Base-by-base conservation (phyloP, 2,329 filamentous ascomycete genomes). In the Ascosphaera acerosa region DNA sequence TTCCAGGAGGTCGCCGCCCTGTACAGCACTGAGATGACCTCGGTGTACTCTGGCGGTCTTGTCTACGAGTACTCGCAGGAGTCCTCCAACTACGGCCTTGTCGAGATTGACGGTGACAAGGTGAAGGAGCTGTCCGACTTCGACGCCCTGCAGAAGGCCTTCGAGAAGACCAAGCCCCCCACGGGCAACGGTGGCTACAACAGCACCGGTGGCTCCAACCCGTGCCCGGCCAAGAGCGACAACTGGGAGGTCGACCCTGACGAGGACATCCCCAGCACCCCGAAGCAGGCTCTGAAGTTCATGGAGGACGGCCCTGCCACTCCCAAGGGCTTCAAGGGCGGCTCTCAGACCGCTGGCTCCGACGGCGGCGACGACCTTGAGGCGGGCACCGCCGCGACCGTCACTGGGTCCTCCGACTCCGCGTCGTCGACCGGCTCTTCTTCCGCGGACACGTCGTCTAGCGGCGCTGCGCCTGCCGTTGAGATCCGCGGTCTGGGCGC, bases 1-100 rank as follows among this genome's bases (percentile, higher is more conserved):
- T 97, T 90, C 58, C 67, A 76, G 36, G 89, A 97, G 52, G 82
- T 90, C 27, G 61, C 57, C 28, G 73, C 76, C 33, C 68, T 97
- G 6, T 97, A 76, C 56, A 70, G 72, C 32, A 49, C 61, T 36
- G 49, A 81, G 36, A 97, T 97, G 87, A 76, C 70, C 17, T 53
- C 55, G 6, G 78, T 91, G 46, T 87, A 87, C 69, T 89, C 77
- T 34, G 87, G 87, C 43, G 87, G 84, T 55, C 91, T 97, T 41
- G 81, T 94, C 50, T 97, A 94, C 66, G 90, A 91, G 80, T 97
- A 87, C 62, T 84, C 81, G 59, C 65, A 91, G 59, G 82, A 91
- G 53, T 59, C 51, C 36, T 94, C 94, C 59, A 60, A 92, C 50
- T 97, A 78, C 47, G 87, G 76, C 64, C 36, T 52, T 16, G 44